A percentile compares a stretch with the other conserved stretches of the same genome.
These are phyloP conservation scores for Cyclotella distinguenda DNA, from an alignment of 108 stramenopile species.

Conservation along the genomic window DNA sequence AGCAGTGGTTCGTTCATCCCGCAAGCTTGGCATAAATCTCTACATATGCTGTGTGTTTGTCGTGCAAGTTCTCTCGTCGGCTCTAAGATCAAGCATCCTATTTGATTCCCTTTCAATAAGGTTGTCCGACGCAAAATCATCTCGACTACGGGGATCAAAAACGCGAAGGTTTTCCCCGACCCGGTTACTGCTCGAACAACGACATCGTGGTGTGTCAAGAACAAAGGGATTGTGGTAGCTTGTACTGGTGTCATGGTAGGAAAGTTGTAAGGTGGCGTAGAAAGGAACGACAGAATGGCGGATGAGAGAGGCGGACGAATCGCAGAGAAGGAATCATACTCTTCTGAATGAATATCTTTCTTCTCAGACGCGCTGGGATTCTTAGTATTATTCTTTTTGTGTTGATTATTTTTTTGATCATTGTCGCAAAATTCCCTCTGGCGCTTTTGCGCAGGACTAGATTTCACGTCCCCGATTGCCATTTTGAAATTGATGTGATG, in stretches of 20 bases:
- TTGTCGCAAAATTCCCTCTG: no score
- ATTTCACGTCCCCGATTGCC: no score
- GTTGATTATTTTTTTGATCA: no score
- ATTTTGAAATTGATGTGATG: no score
- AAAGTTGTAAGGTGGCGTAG: conserved; percentile 63
- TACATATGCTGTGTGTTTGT: conserved; percentile 82
- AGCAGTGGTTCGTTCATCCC: conserved; percentile 63
- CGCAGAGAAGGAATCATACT: conserved; percentile 20
- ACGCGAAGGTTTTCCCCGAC: conserved; percentile 97
- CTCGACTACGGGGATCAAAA: conserved; percentile 92
- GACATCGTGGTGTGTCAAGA: conserved; percentile 95
- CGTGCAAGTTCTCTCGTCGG: conserved; percentile 96
- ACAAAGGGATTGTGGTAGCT: conserved; percentile 92
- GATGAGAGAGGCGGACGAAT: conserved; percentile 53
- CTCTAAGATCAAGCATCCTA: conserved; percentile 81
- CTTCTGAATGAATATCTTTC: no score
- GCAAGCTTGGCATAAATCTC: conserved; percentile 57
- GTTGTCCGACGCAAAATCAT: conserved; percentile 67
- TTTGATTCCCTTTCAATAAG: conserved; percentile 55
- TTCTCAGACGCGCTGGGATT: no score
- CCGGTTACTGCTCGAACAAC: conserved; percentile 98
- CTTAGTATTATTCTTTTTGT: no score
- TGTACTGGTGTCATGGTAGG: conserved; percentile 89
- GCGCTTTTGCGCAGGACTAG: no score
- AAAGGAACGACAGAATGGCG: conserved; percentile 59